Base-by-base conservation (phyloP, 345 rosid species). In the Barbarea vulgaris region DNA sequence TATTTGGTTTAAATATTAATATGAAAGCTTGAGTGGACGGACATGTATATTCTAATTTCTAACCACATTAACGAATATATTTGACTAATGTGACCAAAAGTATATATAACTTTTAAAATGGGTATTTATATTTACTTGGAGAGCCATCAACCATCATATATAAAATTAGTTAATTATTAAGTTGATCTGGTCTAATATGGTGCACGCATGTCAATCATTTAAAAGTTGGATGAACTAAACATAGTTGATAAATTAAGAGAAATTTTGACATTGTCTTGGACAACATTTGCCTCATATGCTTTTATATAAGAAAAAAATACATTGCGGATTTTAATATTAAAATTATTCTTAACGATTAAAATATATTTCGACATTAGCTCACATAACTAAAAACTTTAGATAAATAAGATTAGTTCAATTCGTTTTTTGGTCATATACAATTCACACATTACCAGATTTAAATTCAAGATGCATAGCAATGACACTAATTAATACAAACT, bases 201-300 rank as follows among this genome's bases (percentile, higher is more conserved):
- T 58, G 44, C 27, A 58, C 42, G 63, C 25, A 58, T 58, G 27
- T 18, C n/a, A 58, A 33, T 33, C 63, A 58, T 58, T 33, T 58
- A 5, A 9, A 9, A 41, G 21, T 55, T 55, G 60, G n/a, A 14
- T 7, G 34, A 28, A 55, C 28, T 55, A 15, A 28, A 15, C 31
- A 18, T n/a, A 28, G 37, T 27, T 54, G 21, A 25, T 33, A 55
- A 28, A 55, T 3, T 15, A 28, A 55, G 21, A 28, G 13, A 55
- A 28, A 30, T 1, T 15, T 33, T 5, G 12, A 22, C 30, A 22
- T 21, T 51, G 12, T 28, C 6, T 28, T 28, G 21, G 12, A 28
- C 18, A 14, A 54, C 19, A 2, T 54, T 54, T 54, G 25, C 18
- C 34, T 54, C 59, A 25, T 27, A 25, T 8, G 18, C 33, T 6